Base-by-base conservation (phyloP, 2,329 filamentous ascomycete species). In the Lasiodiplodia hormozganensis region DNA sequence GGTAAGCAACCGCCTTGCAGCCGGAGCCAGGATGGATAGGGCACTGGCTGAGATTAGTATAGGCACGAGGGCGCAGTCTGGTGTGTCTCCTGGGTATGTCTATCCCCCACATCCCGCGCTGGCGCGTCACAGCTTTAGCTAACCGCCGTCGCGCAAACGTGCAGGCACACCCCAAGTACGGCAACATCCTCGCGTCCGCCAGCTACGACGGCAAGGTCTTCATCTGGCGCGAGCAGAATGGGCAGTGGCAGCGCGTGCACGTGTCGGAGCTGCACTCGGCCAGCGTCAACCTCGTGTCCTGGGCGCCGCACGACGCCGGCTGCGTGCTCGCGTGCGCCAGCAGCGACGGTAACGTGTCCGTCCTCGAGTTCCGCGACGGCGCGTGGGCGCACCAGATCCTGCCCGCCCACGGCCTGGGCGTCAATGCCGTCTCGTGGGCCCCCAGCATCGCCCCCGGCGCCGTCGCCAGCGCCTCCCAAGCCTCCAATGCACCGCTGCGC, bases 171-270 rank as follows among this genome's bases (percentile, higher is more conserved):
- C 96, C 96, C 71, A 98, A 99, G 80, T 98, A 96, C 82, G 96
- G 96, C 84, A 97, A 95, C 80, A 97, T 99, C 78, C 90, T 99
- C 70, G 96, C 96, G 68, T 97, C 93, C 71, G 93, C 94, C 64
- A 93, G 92, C 73, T 99, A 97, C 84, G 96, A 99, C 82, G 96
- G 95, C 82, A 97, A 97, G 82, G 95, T 99, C 73, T 90, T 98
- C 80, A 97, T 99, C 86, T 99, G 95, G 94, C 93, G 94, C 80
- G 96, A 99, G 82, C 91, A 94, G 80, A 74, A 75, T 52, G 75
- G 74, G 71, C 75, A 78, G 69, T 85, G 83, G 83, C 91, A 94
- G 76, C 90, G 91, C 78, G 93, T 97, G 80, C 97, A 96, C 84
- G 93, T 97, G 76, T 97, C 96, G 78, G 90, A 92, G 71, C 88